These are phyloP conservation scores for Collybia nuda DNA, from an alignment of 768 basidiomycete species.

Conservation along the genomic window DNA sequence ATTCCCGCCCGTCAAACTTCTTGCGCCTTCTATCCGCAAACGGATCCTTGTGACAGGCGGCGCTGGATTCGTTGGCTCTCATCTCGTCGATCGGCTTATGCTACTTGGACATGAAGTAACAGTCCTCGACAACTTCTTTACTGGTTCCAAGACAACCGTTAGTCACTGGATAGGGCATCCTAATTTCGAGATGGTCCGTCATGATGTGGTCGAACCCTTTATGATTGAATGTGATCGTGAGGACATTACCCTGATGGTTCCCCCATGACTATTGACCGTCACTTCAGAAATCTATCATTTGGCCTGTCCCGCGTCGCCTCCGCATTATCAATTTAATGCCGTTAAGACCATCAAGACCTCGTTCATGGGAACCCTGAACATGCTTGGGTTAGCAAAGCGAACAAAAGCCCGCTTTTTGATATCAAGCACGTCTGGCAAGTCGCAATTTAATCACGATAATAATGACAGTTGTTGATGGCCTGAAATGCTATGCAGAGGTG, in stretches of 20 bases:
- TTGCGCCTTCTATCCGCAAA: conserved; percentile 76
- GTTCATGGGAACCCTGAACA: conserved; percentile 97
- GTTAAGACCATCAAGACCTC: conserved; percentile 99
- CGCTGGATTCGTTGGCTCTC: conserved; percentile 98
- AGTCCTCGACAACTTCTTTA: conserved; percentile 98
- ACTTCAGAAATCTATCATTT: conserved; percentile 92
- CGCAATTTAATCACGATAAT: conserved; percentile 5
- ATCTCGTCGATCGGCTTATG: conserved; percentile 97
- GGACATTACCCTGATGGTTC: conserved; percentile 24
- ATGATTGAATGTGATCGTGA: conserved; percentile 98
- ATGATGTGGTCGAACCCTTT: conserved; percentile 96
- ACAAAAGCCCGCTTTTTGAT: conserved; percentile 97
- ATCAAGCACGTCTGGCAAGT: conserved; percentile 86
- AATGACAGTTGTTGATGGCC: conserved; percentile 7
- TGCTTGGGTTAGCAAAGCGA: conserved; percentile 97
- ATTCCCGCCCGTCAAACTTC: conserved; percentile 90
- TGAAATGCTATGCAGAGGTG: conserved; percentile 59
- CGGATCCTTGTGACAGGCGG: conserved; percentile 95
- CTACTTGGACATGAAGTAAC: conserved; percentile 97
- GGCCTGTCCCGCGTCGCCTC: conserved; percentile 96
- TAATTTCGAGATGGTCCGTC: conserved; percentile 97
- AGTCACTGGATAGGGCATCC: conserved; percentile 97
- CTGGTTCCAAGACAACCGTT: conserved; percentile 95
- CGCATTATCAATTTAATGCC: conserved; percentile 97
- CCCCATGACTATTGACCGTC: not conserved